These are phyloP conservation scores for Tetracladium setigerum DNA, from an alignment of 495 filamentous ascomycete genomes.

Conservation along the genomic window DNA sequence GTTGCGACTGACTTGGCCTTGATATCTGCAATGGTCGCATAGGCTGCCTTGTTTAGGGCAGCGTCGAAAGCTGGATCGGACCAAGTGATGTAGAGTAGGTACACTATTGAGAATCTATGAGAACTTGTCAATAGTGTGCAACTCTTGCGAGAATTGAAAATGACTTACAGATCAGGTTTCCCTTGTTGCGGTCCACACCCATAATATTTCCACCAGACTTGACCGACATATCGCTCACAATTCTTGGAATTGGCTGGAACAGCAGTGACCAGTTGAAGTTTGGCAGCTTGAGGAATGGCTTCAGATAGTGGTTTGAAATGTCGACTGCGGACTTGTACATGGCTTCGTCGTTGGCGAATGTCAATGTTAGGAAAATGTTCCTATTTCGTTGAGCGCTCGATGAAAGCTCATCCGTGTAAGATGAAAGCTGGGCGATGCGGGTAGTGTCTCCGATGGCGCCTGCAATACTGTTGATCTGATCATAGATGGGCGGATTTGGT, in stretches of 20 bases:
- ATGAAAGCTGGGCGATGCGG: too few species aligned
- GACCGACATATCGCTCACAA: not conserved
- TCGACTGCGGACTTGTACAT: not conserved
- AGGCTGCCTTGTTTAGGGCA: not conserved
- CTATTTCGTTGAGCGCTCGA: not conserved
- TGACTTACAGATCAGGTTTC: conserved; percentile 2
- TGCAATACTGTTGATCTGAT: too few species aligned
- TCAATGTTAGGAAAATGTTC: not conserved
- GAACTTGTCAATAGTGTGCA: too few species aligned
- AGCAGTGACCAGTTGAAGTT: not conserved
- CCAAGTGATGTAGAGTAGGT: conserved; percentile 4
- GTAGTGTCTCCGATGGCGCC: too few species aligned
- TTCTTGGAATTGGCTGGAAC: not conserved
- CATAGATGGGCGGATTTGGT: too few species aligned
- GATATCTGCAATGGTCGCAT: not conserved
- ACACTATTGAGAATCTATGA: too few species aligned
- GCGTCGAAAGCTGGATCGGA: not conserved
- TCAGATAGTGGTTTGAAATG: not conserved
- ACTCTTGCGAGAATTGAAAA: too few species aligned
- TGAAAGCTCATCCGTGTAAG: not conserved
- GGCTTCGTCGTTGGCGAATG: not conserved
- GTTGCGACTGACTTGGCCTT: not conserved
- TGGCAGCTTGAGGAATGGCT: not conserved
- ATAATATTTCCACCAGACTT: not conserved
- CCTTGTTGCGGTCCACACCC: not conserved